Conservation (phyloP, 768 basidiomycete genomes). For the Ephemerocybe angulata region DNA sequence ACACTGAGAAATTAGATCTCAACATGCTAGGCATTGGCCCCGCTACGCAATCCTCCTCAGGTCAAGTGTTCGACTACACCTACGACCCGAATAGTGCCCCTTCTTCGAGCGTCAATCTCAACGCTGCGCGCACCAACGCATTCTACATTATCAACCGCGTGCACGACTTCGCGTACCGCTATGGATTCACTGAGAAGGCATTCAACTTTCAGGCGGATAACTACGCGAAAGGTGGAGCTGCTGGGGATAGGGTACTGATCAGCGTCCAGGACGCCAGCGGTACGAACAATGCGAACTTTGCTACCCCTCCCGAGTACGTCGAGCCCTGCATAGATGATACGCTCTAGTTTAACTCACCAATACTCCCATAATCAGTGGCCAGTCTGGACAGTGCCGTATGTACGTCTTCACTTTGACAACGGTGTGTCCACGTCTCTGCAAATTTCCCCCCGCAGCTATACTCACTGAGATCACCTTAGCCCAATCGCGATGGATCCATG, state of each 20-base stretch:
- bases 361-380: too few relatives aligned
- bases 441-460: too few relatives aligned
- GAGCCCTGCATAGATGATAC: too few relatives aligned
- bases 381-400: conserved; percentile 25
- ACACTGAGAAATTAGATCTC: too few relatives aligned
- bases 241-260: conserved; percentile 50
- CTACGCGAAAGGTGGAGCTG: conserved; percentile 51
- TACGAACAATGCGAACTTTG: conserved; percentile 44
- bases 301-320: conserved; percentile 41
- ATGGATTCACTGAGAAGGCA: conserved; percentile 12
- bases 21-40: too few relatives aligned
- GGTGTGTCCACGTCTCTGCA: too few relatives aligned
- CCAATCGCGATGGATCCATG: conserved; percentile 55
- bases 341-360: too few relatives aligned
- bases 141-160: conserved; percentile 45
- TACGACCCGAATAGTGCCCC: conserved; percentile 17
- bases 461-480: too few relatives aligned
- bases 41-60: conserved; percentile 30
- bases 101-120: conserved; percentile 28
- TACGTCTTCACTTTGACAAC: conserved; percentile 29
- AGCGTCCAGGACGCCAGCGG: conserved; percentile 51
- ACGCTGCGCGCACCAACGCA: conserved; percentile 41
- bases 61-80: conserved; percentile 31
- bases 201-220: conserved; percentile 57
- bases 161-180: conserved; percentile 13